A percentile compares a stretch with the other conserved stretches of the same genome.
phyloP scores from a whole-genome alignment of 306 rosid genomes.

The Erythrophleum fordii region DNA sequence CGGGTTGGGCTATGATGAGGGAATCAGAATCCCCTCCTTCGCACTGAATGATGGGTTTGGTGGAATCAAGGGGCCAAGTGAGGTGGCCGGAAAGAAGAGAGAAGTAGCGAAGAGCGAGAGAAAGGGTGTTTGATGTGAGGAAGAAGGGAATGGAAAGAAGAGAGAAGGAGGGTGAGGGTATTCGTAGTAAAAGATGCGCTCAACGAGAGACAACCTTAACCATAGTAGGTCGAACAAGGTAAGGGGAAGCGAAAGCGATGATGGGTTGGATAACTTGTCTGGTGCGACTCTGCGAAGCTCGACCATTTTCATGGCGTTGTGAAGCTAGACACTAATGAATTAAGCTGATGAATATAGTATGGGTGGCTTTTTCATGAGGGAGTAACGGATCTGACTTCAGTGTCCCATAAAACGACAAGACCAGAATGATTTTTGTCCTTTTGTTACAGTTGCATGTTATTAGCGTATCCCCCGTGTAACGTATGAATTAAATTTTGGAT shows the following conservation, averaged over 20 bases:
- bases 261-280: too few relatives aligned
- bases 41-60: conserved; percentile 32
- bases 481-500: too few relatives aligned
- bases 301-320: not conserved
- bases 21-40: conserved; percentile 27
- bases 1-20: conserved; percentile 48
- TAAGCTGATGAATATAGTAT: too few relatives aligned
- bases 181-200: conserved; percentile 29
- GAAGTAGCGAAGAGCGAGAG: conserved; percentile 21
- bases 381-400: too few relatives aligned
- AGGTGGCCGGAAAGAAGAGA: conserved; percentile 44
- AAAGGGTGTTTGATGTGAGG: conserved; percentile 43
- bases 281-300: conserved; percentile 5
- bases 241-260: conserved; percentile 11
- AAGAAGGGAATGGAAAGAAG: conserved; percentile 37
- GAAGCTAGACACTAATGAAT: too few relatives aligned
- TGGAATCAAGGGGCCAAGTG: conserved; percentile 44
- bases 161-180: not conserved
- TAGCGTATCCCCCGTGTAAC: too few relatives aligned
- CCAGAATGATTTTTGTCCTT: too few relatives aligned
- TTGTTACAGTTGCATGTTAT: too few relatives aligned
- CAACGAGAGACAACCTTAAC: conserved; percentile 31
- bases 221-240: conserved; percentile 37
- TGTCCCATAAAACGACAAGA: too few relatives aligned
- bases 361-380: too few relatives aligned